Evolutionary conservation across 495 filamentous ascomycete genomes (phyloP).

Genomic region (Chaetomium tenue): DNA sequence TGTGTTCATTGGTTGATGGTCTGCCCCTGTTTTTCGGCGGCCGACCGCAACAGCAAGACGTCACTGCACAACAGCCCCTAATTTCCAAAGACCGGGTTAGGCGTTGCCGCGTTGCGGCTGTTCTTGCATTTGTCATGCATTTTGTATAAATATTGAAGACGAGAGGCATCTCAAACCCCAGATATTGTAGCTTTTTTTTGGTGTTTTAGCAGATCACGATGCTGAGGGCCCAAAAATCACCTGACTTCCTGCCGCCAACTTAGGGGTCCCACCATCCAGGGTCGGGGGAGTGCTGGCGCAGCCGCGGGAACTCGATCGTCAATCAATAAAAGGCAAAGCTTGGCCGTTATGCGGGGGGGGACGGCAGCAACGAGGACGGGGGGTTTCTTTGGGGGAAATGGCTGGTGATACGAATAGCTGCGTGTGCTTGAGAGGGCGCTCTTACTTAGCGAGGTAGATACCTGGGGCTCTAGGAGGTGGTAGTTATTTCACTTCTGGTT

Average conservation of each 20-base stretch:
- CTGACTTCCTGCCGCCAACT: not conserved
- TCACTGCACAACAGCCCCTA: conserved; percentile 9
- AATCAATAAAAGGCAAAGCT: not conserved
- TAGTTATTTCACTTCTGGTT: too few species aligned
- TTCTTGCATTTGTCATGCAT: not conserved
- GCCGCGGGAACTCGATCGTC: conserved; percentile 14
- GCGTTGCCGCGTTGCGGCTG: not conserved
- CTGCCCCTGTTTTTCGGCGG: not conserved
- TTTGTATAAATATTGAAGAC: not conserved
- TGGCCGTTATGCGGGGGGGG: conserved; percentile 1
- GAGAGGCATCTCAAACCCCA: not conserved
- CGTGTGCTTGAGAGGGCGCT: too few species aligned
- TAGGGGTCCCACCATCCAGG: conserved; percentile 13
- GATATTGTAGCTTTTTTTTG: not conserved
- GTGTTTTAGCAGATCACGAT: not conserved
- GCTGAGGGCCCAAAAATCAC: not conserved
- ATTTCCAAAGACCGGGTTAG: not conserved
- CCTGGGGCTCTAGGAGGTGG: too few species aligned
- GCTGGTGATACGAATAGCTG: too few species aligned
- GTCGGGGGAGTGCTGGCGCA: conserved; percentile 15
- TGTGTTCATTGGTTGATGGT: not conserved
- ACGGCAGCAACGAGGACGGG: not conserved
- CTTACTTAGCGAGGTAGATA: too few species aligned
- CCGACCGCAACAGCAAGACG: not conserved
- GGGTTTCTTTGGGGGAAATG: not conserved